Evolutionary conservation across 345 rosid species (phyloP).

Genomic region (Citrus trifoliata): DNA sequence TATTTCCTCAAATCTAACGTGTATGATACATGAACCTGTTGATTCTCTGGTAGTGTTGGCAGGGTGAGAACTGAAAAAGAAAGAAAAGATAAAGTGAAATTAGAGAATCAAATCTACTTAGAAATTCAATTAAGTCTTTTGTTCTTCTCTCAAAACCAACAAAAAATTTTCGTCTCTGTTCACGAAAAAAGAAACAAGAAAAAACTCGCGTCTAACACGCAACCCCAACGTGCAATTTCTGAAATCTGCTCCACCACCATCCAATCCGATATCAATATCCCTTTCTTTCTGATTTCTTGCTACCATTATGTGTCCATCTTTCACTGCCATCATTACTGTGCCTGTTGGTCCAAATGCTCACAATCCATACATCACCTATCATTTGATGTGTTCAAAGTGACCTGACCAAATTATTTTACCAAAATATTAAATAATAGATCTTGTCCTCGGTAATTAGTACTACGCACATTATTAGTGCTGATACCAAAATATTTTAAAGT

Average conservation of each 20-base stretch:
- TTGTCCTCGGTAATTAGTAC: too few relatives aligned
- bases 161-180: constrained; percentile 4
- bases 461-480: too few relatives aligned
- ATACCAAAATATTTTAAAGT: too few relatives aligned
- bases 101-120: constrained; percentile 31
- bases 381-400: not conserved
- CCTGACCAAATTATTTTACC: not conserved
- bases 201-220: constrained; percentile 38
- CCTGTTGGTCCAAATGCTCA: constrained; percentile 23
- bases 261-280: not conserved
- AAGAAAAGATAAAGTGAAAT: constrained; percentile 8
- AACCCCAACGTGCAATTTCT: constrained; percentile 34
- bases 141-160: constrained; percentile 18
- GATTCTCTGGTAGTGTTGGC: too few relatives aligned
- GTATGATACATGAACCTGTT: too few relatives aligned
- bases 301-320: not conserved
- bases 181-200: constrained; percentile 4
- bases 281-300: not conserved
- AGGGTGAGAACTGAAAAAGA: not conserved
- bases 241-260: constrained; percentile 8
- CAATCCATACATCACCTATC: not conserved
- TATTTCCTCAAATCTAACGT: too few relatives aligned
- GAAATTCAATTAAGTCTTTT: constrained; percentile 24
- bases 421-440: too few relatives aligned
- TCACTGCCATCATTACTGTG: constrained; percentile 17